A percentile compares a stretch with the other conserved stretches of the same genome.
Evolutionary conservation across 2,329 filamentous ascomycete genomes (phyloP).

Genomic region (Aureobasidium sp.): DNA sequence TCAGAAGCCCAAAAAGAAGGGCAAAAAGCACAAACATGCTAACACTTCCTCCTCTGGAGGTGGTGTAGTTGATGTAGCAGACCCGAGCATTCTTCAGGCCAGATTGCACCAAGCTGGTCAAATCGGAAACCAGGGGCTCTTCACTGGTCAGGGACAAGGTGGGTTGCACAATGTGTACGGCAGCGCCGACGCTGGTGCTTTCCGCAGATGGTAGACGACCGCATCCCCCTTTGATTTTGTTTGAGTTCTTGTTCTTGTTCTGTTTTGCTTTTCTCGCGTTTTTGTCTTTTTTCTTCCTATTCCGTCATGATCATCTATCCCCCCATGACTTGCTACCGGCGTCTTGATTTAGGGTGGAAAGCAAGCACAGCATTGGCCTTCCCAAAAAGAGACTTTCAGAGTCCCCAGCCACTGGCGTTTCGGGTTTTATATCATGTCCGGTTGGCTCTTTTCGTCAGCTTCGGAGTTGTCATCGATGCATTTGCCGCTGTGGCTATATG

Average conservation of each 20-base stretch:
- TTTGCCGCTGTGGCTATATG: slow-evolving; percentile 10
- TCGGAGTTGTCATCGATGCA: slow-evolving; percentile 10
- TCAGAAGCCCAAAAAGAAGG: slow-evolving; percentile 96
- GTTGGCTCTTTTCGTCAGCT: slow-evolving; percentile 1
- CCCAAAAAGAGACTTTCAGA: not conserved
- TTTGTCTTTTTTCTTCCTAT: too few species aligned
- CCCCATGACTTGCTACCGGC: slow-evolving; percentile 10
- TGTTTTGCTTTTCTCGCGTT: not conserved
- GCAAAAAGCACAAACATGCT: slow-evolving; percentile 99
- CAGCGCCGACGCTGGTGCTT: slow-evolving; percentile 32
- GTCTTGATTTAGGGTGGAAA: slow-evolving; percentile 12
- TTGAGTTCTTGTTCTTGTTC: not conserved
- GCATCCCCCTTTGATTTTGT: slow-evolving; percentile 5
- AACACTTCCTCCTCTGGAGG: slow-evolving; percentile 99
- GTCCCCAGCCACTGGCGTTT: slow-evolving; percentile 11
- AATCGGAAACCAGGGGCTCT: slow-evolving; percentile 74
- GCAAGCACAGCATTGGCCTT: slow-evolving; percentile 15
- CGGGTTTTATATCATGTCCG: slow-evolving; percentile 5
- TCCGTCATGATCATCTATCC: not conserved
- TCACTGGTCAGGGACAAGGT: slow-evolving; percentile 80
- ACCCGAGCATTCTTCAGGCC: slow-evolving; percentile 98
- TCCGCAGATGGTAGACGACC: slow-evolving; percentile 49
- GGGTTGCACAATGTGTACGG: slow-evolving; percentile 85
- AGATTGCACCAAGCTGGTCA: slow-evolving; percentile 81
- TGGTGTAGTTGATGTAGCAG: slow-evolving; percentile 99